Evolutionary conservation across 192 early-diverging fungal species (phyloP).

Genomic region (Coemansia sp.): DNA sequence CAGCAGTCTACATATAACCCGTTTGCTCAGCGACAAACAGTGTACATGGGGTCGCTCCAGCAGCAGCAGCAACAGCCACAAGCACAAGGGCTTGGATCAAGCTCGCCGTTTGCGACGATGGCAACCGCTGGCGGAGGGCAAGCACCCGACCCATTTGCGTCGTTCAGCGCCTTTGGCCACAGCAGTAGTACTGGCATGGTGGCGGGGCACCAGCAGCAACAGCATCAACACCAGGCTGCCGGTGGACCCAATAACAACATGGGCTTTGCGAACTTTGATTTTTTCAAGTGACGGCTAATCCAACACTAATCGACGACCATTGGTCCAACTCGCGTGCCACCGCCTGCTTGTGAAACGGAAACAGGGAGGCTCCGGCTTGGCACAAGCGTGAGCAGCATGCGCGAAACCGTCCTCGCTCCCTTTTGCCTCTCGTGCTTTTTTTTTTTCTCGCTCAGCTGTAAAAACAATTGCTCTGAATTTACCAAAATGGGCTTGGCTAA

Average conservation of each 20-base stretch:
- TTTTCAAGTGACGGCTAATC: constrained; percentile 18
- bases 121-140: not conserved
- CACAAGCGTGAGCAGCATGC: not conserved
- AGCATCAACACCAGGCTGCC: not conserved
- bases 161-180: constrained; percentile 6
- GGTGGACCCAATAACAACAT: constrained; percentile 14
- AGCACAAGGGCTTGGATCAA: not conserved
- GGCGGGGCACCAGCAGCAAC: constrained; percentile 3
- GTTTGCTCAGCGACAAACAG: constrained; percentile 52
- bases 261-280: constrained; percentile 49
- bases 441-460: not conserved
- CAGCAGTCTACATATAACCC: constrained; percentile 38
- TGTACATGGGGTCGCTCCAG: constrained; percentile 32
- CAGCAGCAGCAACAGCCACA: constrained; percentile 13
- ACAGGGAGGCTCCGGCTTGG: not conserved
- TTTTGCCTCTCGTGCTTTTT: not conserved
- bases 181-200: not conserved
- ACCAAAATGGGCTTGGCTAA: constrained; percentile 27
- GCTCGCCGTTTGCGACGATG: constrained; percentile 6
- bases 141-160: not conserved
- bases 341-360: not conserved
- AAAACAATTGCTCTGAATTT: not conserved
- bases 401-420: not conserved
- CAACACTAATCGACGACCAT: not conserved
- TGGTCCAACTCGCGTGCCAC: not conserved